Evolutionary conservation across 78 protist species (phyloP).

Genomic region (Dictyostelium intermedium): DNA sequence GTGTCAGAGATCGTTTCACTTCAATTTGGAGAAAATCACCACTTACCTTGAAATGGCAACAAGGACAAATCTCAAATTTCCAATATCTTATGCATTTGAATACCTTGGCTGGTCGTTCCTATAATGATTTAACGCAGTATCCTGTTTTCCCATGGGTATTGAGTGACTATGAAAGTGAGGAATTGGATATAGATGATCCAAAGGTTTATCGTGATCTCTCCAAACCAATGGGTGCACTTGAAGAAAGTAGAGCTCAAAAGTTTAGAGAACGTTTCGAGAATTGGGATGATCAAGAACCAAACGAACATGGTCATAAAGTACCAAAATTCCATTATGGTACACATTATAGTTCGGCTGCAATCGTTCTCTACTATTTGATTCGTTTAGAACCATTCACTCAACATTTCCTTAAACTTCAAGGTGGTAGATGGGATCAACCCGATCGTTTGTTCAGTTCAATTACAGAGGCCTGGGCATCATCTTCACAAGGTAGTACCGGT

Average conservation of each 20-base stretch:
- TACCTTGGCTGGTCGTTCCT: conserved; percentile 88
- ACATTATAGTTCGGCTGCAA: conserved; percentile 92
- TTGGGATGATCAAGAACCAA: conserved; percentile 72
- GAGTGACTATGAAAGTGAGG: conserved; percentile 84
- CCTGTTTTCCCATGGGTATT: conserved; percentile 97
- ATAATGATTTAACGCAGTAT: conserved; percentile 95
- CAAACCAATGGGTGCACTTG: conserved; percentile 96
- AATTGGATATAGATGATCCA: conserved; percentile 90
- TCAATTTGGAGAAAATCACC: conserved; percentile 66
- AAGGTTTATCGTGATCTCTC: conserved; percentile 93
- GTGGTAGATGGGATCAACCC: conserved; percentile 94
- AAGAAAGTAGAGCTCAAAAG: conserved; percentile 24
- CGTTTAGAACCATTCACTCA: conserved; percentile 97
- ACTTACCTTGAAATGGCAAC: conserved; percentile 84
- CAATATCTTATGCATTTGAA: conserved; percentile 94
- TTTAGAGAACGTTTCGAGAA: conserved; percentile 83
- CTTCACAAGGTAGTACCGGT: conserved; percentile 27
- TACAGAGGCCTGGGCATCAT: conserved; percentile 83
- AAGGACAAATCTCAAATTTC: conserved; percentile 89
- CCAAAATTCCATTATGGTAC: conserved; percentile 95
- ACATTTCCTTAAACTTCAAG: conserved; percentile 86
- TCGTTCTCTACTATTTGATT: conserved; percentile 90
- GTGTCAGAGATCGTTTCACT: conserved; percentile 45
- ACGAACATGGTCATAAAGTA: conserved; percentile 56
- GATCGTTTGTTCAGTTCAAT: conserved; percentile 93